These are phyloP conservation scores for Funneliformis caledonium DNA, from an alignment of 371 early-diverging fungal species.

Conservation along the genomic window DNA sequence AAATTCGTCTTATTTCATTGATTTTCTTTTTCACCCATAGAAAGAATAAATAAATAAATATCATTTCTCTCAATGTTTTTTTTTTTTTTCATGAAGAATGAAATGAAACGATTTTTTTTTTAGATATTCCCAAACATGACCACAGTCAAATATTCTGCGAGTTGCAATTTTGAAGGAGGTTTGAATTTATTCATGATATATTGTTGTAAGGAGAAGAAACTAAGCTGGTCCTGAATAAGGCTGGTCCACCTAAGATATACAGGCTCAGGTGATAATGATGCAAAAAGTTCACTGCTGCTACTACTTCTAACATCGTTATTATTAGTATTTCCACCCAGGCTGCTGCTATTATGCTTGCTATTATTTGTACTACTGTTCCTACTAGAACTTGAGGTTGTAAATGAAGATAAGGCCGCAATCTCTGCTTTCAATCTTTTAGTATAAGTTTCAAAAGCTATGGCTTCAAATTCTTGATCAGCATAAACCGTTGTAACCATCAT, in stretches of 20 bases:
- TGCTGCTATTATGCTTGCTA: not conserved
- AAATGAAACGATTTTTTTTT: no score
- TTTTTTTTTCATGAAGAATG: not conserved
- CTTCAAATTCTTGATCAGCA: slow-evolving; percentile 38
- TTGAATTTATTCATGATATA: slow-evolving; percentile 40
- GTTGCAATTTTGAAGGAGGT: slow-evolving; percentile 39
- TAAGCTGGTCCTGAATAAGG: slow-evolving; percentile 38
- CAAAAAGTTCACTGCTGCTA: slow-evolving; percentile 29
- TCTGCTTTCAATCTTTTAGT: slow-evolving; percentile 32
- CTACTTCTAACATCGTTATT: not conserved
- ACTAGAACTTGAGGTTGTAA: slow-evolving; percentile 22
- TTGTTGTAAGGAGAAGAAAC: slow-evolving; percentile 34
- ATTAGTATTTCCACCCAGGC: not conserved
- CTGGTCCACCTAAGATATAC: slow-evolving; percentile 38
- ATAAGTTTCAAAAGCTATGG: slow-evolving; percentile 37
- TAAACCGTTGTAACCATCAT: slow-evolving; percentile 36
- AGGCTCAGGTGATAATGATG: slow-evolving; percentile 13
- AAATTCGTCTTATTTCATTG: no score
- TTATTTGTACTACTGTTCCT: not conserved
- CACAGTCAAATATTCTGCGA: slow-evolving; percentile 38
- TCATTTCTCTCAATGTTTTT: not conserved
- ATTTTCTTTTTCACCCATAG: not conserved
- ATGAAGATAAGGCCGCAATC: slow-evolving; percentile 27
- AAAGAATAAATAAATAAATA: not conserved
- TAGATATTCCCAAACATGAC: slow-evolving; percentile 27